Evolutionary conservation across 495 filamentous ascomycete species (phyloP).

Genomic region (Xylaria flabelliformis): DNA sequence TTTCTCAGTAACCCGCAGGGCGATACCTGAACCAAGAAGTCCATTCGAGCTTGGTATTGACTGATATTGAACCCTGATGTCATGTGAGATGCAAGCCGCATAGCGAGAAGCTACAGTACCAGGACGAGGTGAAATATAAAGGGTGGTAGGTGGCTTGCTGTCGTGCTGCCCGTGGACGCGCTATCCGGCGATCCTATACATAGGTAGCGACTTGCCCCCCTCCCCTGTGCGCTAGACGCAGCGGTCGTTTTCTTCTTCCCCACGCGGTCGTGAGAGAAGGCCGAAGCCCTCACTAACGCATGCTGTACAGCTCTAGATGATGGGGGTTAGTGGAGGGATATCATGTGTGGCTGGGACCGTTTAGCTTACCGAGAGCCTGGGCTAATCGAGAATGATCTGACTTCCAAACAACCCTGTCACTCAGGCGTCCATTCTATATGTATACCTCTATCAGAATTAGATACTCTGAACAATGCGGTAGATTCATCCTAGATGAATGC

Average conservation of each 20-base stretch:
- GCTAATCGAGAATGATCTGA: neutral
- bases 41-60: neutral
- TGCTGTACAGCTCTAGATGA: neutral
- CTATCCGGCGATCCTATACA: neutral
- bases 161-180: neutral
- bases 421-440: neutral
- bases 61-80: neutral
- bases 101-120: constrained; percentile 17
- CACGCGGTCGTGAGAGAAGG: constrained; percentile 11
- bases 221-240: neutral
- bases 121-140: neutral
- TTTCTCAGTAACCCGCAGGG: neutral
- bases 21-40: neutral
- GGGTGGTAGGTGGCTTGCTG: constrained; percentile 19
- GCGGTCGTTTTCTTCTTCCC: constrained; percentile 10
- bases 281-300: neutral
- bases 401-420: constrained; percentile 2
- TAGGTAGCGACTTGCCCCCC: neutral
- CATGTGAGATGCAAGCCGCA: constrained; percentile 9
- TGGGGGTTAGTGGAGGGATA: neutral
- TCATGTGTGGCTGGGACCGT: constrained; percentile 14
- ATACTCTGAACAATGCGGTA: neutral
- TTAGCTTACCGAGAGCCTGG: constrained; percentile 15
- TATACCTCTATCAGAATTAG: neutral
- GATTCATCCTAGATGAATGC: neutral